phyloP scores from a whole-genome alignment of 2,329 filamentous ascomycete species.

The Colletotrichum orbiculare region DNA sequence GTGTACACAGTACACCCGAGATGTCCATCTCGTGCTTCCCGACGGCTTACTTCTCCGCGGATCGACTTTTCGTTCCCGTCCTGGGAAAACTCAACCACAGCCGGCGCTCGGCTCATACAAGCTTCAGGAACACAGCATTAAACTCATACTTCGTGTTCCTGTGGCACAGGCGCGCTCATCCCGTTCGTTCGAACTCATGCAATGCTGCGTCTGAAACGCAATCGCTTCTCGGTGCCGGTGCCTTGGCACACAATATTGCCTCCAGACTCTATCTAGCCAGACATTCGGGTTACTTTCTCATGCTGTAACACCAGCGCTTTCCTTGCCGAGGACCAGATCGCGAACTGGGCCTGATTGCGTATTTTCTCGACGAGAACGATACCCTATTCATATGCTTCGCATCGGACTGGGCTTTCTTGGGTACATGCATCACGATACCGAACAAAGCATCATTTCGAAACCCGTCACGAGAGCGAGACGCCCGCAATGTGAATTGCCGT shows the following conservation, averaged over 20 bases:
- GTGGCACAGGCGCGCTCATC: conserved; percentile 13
- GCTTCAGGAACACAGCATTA: conserved; percentile 2
- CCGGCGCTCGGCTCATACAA: neutral
- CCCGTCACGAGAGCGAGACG: conserved; percentile 17
- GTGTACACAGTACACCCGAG: neutral
- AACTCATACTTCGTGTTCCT: neutral
- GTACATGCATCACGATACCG: neutral
- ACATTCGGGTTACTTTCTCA: neutral
- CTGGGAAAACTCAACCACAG: conserved; percentile 1
- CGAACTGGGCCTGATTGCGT: neutral
- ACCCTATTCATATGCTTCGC: neutral
- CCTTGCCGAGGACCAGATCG: neutral
- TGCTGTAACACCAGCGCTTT: neutral
- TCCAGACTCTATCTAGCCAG: conserved; percentile 11
- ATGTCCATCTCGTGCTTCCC: conserved; percentile 12
- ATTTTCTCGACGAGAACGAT: no score
- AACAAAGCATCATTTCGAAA: conserved; percentile 3
- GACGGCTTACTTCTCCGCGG: neutral
- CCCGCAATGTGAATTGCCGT: neutral
- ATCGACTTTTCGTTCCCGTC: conserved; percentile 8
- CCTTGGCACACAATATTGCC: neutral
- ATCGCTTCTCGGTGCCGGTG: neutral
- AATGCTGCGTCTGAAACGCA: neutral
- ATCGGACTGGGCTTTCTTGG: neutral
- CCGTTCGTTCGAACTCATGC: conserved; percentile 16